Conservation (phyloP, 2,329 filamentous ascomycete species). For the Exophiala viscosa region DNA sequence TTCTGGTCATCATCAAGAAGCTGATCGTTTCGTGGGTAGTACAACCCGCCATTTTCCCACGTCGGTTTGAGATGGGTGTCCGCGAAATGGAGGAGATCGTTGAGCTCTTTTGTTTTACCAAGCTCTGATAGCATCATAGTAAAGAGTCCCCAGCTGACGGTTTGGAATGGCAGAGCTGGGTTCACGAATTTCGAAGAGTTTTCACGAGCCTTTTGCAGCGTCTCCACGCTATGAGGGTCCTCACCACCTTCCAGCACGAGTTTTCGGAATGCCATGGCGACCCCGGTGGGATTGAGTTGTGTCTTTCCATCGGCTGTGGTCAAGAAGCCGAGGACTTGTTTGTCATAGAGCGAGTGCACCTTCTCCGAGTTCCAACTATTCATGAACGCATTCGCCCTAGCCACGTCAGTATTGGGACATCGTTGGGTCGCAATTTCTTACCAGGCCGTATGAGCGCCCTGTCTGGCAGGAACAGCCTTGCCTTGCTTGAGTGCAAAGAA, state of each 20-base stretch:
- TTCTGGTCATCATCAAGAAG: slow-evolving; percentile 13
- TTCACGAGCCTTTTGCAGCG: slow-evolving; percentile 3
- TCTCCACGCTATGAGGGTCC: not conserved
- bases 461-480: slow-evolving; percentile 17
- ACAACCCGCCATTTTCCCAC: slow-evolving; percentile 21
- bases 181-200: not conserved
- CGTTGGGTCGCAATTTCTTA: slow-evolving; percentile 12
- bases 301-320: slow-evolving; percentile 27
- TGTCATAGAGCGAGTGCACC: slow-evolving; percentile 29
- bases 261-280: slow-evolving; percentile 21
- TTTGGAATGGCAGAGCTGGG: slow-evolving; percentile 16
- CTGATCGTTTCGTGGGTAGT: slow-evolving; percentile 20
- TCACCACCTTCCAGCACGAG: not conserved
- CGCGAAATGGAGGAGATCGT: slow-evolving; percentile 14
- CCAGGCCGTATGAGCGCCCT: slow-evolving; percentile 32
- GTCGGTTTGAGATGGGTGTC: slow-evolving; percentile 14
- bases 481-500: slow-evolving; percentile 32
- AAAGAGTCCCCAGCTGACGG: slow-evolving; percentile 32
- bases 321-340: slow-evolving; percentile 31
- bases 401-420: slow-evolving; percentile 2
- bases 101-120: slow-evolving; percentile 11
- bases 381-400: slow-evolving; percentile 36
- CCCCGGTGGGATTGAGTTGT: slow-evolving; percentile 25
- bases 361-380: slow-evolving; percentile 36
- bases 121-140: slow-evolving; percentile 34